These are phyloP conservation scores for Saccharomyces hybrid DNA, from an alignment of 1,139 yeast species.

Conservation along the genomic window DNA sequence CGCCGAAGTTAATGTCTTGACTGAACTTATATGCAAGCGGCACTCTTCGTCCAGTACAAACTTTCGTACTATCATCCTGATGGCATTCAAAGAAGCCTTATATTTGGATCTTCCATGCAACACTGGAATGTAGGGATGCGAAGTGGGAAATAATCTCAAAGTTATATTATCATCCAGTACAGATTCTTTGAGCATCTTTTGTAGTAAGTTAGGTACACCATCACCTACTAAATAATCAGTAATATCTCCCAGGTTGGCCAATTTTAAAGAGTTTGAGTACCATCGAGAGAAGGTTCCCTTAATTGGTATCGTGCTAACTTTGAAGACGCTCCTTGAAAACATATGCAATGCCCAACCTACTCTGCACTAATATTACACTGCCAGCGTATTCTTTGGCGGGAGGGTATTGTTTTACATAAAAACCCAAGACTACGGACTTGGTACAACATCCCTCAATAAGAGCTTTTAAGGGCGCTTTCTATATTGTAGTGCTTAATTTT, in stretches of 20 bases:
- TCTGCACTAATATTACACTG: neutral
- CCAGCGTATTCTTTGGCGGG: neutral
- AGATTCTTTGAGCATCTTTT: conserved; percentile 42
- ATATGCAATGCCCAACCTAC: neutral
- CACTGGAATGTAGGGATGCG: conserved; percentile 52
- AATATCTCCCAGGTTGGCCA: conserved; percentile 56
- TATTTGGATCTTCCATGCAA: conserved; percentile 56
- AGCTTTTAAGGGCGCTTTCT: neutral
- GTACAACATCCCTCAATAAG: neutral
- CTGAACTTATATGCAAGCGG: conserved; percentile 13
- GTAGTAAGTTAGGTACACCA: conserved; percentile 52
- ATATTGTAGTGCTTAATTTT: neutral
- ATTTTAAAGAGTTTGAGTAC: conserved; percentile 3
- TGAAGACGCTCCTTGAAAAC: neutral
- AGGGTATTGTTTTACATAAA: neutral
- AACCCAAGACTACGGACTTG: neutral
- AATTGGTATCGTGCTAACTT: neutral
- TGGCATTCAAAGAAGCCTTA: conserved; percentile 42
- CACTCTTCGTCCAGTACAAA: conserved; percentile 39
- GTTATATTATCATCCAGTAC: conserved; percentile 45
- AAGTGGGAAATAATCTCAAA: conserved; percentile 58
- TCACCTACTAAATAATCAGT: conserved; percentile 42
- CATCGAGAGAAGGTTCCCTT: neutral
- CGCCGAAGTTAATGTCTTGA: conserved; percentile 12
- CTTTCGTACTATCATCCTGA: conserved; percentile 48